Base-by-base conservation (phyloP, 2,329 filamentous ascomycete genomes). In the Ascomycota sp. region DNA sequence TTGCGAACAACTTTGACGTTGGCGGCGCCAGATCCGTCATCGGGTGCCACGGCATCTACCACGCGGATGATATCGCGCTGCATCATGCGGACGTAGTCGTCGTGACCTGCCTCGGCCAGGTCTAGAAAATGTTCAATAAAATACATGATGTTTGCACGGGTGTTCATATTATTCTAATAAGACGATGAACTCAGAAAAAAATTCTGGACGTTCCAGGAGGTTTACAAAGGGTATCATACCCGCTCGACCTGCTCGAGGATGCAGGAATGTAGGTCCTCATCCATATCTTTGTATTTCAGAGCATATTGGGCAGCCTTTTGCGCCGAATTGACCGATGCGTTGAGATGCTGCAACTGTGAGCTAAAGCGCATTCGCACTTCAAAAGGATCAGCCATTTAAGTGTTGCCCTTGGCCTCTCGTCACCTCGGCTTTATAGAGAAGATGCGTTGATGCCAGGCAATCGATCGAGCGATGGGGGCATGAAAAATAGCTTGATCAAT, bases 301-400 rank as follows among this genome's bases (percentile, higher is more conserved):
- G 89, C 89, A 72, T 91, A 98, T 49, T 85, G 76, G 20, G 89
- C 86, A 3, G 85, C 81, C 57, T 94, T 94, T 45, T 86, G 79
- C 2, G 83, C 78, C 10, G 83, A 86, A 10, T 76, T 78, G 33
- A 89, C 76, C 5, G 80, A 86, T 9, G 89, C 89, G 50, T 85
- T 92, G 36, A 98, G 71, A 49, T 89, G 80, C 40, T 91, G 76
- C 17, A 98, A 69, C 50, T 89, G 79, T 30, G 68, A 68, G 31
- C 82, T 94, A 62, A 98, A 98, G 55, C 83, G 83, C 69, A 98
- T 85, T 48, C 89, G 85, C 43, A 95, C 86, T 61, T 95, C 89
- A 53, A 98, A 98, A 5, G 91, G 89, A 56, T 98, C 85, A 29
- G 64, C 57, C 64, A 69, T 71, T 25, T 32, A 23, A 21, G 15